phyloP scores from a whole-genome alignment of 73 alveolate genomes.

The Paramecium sonneborni region DNA sequence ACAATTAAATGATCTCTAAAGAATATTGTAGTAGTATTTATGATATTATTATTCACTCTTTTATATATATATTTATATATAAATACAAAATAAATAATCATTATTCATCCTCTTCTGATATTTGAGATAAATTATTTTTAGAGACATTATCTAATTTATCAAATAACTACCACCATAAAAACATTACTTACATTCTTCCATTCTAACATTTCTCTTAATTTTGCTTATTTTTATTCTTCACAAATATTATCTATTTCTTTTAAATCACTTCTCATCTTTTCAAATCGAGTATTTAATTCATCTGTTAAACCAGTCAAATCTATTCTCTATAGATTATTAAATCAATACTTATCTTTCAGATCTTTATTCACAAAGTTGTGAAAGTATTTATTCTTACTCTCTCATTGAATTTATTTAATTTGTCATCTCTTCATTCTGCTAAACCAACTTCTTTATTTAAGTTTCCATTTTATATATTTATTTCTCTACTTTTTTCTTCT shows the following conservation, averaged over 20 bases:
- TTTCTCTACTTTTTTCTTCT: neutral
- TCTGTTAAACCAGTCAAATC: constrained; percentile 47
- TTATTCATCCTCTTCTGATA: constrained; percentile 32
- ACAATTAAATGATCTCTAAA: neutral
- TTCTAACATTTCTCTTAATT: constrained; percentile 2
- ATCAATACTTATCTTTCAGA: constrained; percentile 36
- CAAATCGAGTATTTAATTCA: constrained; percentile 24
- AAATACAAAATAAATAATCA: neutral
- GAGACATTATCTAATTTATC: constrained; percentile 26
- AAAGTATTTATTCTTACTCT: neutral
- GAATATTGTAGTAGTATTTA: constrained; percentile 43
- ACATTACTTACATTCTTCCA: constrained; percentile 18
- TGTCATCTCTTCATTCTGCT: neutral
- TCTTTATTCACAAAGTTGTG: constrained; percentile 19
- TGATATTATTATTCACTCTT: neutral
- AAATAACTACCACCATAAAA: neutral
- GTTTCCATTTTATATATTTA: neutral
- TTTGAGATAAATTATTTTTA: neutral
- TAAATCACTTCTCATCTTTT: neutral
- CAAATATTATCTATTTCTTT: neutral
- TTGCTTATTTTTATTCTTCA: neutral
- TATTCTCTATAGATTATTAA: constrained; percentile 2
- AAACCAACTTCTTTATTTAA: neutral
- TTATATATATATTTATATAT: neutral
- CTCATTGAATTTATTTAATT: neutral